Base-by-base conservation (phyloP, 345 rosid species). In the Kandelia obovata region DNA sequence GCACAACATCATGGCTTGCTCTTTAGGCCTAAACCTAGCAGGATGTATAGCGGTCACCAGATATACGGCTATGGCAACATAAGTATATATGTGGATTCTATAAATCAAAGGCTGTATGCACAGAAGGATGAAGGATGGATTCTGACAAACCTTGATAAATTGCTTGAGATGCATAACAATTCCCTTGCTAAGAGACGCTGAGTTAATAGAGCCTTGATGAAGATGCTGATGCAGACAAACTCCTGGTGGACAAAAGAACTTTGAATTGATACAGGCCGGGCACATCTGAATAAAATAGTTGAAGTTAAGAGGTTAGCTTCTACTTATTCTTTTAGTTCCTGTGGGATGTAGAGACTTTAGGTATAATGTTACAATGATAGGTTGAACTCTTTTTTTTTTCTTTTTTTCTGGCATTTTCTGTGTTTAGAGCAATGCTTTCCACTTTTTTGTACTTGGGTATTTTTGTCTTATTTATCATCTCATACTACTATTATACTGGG, bases 51-150 rank as follows among this genome's bases (percentile, higher is more conserved):
- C 25, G 97, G 99, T 26, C 89, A 83, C 59, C 96, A 90, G 81
- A 86, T 95, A 53, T 95, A 87, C 60, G 93, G 92, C 62, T 95
- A 89, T 66, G 99, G 97, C 57, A 92, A 87, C 68, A 79, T 92
- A 51, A 89, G 88, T 73, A 80, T 95, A 49, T 69, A 83, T 46
- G 78, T 92, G 55, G 97, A 95, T 71, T 62, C 96, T 0, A 68
- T 87, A 63, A 82, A 92, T 73, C 88, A 89, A 73, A 85, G 75
- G 79, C 69, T 90, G 16, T 87, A 87, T 77, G 92, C 96, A 60
- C 92, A 81, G 76, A 83, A 81, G 71, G 91, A 81, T 56, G 90
- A 88, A 51, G 79, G 68, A 3, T 95, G 99, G 99, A 80, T 81
- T 19, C 70, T 83, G 66, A 86, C 82, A 34, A 79, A 81, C 49